A percentile compares a stretch with the other conserved stretches of the same genome.
phyloP scores from a whole-genome alignment of 164 flowering plant species.

The Vitis rupestris region DNA sequence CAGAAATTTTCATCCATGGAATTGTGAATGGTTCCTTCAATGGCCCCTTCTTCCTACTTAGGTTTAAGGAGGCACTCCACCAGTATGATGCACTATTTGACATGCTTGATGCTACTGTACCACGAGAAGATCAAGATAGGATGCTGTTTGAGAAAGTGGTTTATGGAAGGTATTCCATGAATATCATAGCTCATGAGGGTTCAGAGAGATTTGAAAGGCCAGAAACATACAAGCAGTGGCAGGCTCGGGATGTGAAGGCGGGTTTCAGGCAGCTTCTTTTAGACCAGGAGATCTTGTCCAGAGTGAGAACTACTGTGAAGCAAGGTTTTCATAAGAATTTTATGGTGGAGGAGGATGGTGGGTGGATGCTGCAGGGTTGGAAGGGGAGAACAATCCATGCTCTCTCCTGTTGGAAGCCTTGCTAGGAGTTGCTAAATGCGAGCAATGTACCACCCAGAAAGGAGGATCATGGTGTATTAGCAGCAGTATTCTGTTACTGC shows the following conservation, averaged over 20 bases:
- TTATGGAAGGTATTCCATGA: constrained; percentile 23
- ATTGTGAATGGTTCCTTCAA: constrained; percentile 28
- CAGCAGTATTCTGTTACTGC: too few species aligned
- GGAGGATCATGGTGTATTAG: too few species aligned
- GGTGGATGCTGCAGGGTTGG: constrained; percentile 45
- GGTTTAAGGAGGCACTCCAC: constrained; percentile 38
- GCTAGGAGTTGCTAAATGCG: not conserved
- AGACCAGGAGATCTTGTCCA: constrained; percentile 15
- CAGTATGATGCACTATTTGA: constrained; percentile 37
- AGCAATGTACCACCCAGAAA: too few species aligned
- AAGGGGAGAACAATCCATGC: constrained; percentile 29
- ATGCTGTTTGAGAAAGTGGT: constrained; percentile 25
- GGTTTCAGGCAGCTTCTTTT: constrained; percentile 30
- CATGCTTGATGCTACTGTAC: constrained; percentile 26
- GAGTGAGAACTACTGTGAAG: constrained; percentile 16
- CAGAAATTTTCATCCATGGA: constrained; percentile 27
- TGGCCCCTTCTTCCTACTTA: constrained; percentile 29
- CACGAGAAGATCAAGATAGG: constrained; percentile 25
- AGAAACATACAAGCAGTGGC: constrained; percentile 46
- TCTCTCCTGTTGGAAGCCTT: constrained; percentile 34
- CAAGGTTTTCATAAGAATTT: constrained; percentile 25
- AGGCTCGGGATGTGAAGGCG: constrained; percentile 19
- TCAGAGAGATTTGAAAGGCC: constrained; percentile 36
- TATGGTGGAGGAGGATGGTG: constrained; percentile 23
- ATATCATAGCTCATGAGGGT: constrained; percentile 37